Evolutionary conservation across 371 early-diverging fungal genomes (phyloP).

Genomic region (Dichotomocladium elegans): DNA sequence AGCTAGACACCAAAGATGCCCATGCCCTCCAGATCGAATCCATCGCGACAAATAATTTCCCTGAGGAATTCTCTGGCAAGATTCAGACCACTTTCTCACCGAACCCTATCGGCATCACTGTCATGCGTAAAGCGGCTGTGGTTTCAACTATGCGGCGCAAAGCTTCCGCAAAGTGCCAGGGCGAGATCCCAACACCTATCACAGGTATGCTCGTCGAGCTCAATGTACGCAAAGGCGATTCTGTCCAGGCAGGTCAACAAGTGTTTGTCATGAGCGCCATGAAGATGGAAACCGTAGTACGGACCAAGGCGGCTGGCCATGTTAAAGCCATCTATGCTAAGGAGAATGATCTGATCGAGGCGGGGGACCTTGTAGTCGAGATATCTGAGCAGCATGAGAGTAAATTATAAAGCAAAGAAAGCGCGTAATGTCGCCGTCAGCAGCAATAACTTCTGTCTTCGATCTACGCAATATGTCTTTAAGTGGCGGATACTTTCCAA

Average conservation of each 20-base stretch:
- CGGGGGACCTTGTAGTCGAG: constrained; percentile 32
- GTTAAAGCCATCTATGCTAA: constrained; percentile 21
- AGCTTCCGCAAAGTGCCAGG: constrained; percentile 15
- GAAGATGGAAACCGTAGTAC: constrained; percentile 45
- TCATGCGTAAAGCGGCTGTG: constrained; percentile 23
- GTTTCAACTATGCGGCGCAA: constrained; percentile 25
- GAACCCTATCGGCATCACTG: constrained; percentile 12
- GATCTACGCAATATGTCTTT: no score
- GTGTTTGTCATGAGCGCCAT: constrained; percentile 41
- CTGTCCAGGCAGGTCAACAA: constrained; percentile 27
- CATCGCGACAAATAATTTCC: constrained; percentile 35
- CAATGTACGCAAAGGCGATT: constrained; percentile 16
- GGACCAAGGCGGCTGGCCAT: constrained; percentile 16
- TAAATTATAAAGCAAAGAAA: constrained; percentile 28
- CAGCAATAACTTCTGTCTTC: no score
- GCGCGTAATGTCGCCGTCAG: no score
- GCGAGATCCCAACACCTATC: constrained; percentile 31
- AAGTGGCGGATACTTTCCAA: no score
- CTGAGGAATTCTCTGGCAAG: constrained; percentile 24
- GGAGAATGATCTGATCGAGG: constrained; percentile 31
- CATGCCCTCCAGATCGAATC: constrained; percentile 31
- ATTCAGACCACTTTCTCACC: constrained; percentile 15
- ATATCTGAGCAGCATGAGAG: constrained; percentile 20
- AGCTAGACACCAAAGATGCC: constrained; percentile 3
- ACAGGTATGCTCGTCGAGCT: constrained; percentile 41